Evolutionary conservation across 169 alveolate species (phyloP).

Genomic region (Miamiensis avidus): DNA sequence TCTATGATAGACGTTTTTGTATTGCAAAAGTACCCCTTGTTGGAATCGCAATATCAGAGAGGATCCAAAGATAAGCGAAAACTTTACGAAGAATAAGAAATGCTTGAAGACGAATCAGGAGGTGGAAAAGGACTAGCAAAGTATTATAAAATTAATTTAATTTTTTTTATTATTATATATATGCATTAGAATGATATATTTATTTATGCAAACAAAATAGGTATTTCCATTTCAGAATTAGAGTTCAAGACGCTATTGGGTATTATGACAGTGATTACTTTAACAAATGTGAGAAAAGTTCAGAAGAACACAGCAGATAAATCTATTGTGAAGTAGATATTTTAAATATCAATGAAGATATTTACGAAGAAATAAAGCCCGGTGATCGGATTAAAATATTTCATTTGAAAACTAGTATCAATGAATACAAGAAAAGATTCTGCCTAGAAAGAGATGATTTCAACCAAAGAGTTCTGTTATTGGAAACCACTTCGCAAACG

Average conservation of each 20-base stretch:
- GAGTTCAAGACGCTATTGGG: not conserved
- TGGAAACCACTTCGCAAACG: not conserved
- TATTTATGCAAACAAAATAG: not conserved
- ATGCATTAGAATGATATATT: no score
- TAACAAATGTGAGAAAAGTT: not conserved
- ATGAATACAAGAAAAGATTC: not conserved
- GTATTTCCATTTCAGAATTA: not conserved
- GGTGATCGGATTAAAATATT: not conserved
- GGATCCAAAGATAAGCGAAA: not conserved
- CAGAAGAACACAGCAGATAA: no score
- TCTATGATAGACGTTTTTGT: not conserved
- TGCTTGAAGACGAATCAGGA: no score
- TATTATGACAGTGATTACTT: not conserved
- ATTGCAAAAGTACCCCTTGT: not conserved
- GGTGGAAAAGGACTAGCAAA: not conserved
- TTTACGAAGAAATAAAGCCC: not conserved
- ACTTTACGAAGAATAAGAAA: no score
- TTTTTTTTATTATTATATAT: no score
- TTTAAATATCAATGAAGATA: not conserved
- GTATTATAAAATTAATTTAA: no score
- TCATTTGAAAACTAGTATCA: not conserved
- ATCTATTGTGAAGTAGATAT: not conserved
- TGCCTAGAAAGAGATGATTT: not conserved
- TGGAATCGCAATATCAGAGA: not conserved
- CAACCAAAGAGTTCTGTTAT: no score